These are phyloP conservation scores for Pholiota conissans DNA, from an alignment of 768 basidiomycete species.

Conservation along the genomic window DNA sequence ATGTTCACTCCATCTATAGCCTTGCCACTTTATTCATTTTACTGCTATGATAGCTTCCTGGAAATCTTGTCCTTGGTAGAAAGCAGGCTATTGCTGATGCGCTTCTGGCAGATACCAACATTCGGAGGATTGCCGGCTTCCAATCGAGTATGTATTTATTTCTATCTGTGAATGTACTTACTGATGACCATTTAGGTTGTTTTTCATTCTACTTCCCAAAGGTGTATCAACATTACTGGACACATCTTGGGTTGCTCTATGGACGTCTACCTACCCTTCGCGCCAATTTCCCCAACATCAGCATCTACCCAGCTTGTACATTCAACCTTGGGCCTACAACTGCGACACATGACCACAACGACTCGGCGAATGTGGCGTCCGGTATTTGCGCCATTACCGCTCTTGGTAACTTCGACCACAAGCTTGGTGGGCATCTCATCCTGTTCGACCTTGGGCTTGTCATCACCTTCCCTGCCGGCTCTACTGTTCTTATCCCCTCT, in stretches of 20 bases:
- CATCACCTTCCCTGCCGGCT: slow-evolving; percentile 3
- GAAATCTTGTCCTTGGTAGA: too few species aligned
- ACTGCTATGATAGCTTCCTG: too few species aligned
- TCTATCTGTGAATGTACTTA: too few species aligned
- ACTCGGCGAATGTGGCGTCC: slow-evolving; percentile 3
- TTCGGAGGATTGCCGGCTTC: too few species aligned
- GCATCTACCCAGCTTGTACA: slow-evolving; percentile 1
- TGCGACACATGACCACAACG: slow-evolving; percentile 1
- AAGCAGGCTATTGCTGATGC: too few species aligned
- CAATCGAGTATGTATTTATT: too few species aligned
- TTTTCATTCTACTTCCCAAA: too few species aligned
- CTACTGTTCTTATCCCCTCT: slow-evolving; percentile 4
- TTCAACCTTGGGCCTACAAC: slow-evolving; percentile 6
- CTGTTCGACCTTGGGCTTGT: slow-evolving; percentile 3
- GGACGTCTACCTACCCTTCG: neutral
- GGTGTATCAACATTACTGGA: too few species aligned
- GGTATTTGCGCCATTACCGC: slow-evolving; percentile 4
- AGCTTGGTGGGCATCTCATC: neutral
- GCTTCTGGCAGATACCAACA: too few species aligned
- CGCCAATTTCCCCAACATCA: slow-evolving; percentile 1
- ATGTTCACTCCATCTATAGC: too few species aligned
- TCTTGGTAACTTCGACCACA: neutral
- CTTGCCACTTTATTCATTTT: too few species aligned
- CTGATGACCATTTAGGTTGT: too few species aligned
- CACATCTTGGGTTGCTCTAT: neutral